A percentile compares a stretch with the other conserved stretches of the same genome.
These are phyloP conservation scores for Adenanthera pavonina DNA, from an alignment of 306 rosid species.

Conservation along the genomic window DNA sequence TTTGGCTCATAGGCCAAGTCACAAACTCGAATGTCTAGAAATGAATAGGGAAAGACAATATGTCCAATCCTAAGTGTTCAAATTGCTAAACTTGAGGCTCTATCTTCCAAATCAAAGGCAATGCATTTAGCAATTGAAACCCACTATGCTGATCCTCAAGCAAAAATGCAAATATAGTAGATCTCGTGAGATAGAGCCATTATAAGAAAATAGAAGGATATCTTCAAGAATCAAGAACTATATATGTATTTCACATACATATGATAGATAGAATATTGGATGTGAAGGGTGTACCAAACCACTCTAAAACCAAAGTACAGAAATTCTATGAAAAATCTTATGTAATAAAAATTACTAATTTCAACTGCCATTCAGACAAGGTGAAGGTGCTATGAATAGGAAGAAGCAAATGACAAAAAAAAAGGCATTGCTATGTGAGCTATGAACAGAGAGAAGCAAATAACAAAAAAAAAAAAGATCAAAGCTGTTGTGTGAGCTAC, in stretches of 20 bases:
- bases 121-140: background rate
- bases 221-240: conserved; percentile 3
- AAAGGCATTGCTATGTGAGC: too few species aligned
- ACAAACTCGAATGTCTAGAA: background rate
- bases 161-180: background rate
- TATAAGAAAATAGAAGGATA: background rate
- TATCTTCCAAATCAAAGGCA: background rate
- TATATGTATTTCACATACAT: background rate
- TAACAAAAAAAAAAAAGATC: too few species aligned
- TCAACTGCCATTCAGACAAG: too few species aligned
- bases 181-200: background rate
- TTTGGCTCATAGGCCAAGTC: background rate
- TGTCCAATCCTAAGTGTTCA: background rate
- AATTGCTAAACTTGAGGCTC: background rate
- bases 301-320: background rate
- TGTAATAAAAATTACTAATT: too few species aligned
- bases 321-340: too few species aligned
- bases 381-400: too few species aligned
- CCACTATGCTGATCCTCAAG: background rate
- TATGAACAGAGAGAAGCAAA: too few species aligned
- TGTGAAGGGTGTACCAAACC: background rate
- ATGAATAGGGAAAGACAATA: background rate
- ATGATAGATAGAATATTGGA: background rate
- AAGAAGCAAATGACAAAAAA: too few species aligned
- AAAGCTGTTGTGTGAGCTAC: too few species aligned